These are phyloP conservation scores for Aspergillus clavatus DNA, from an alignment of 2,329 filamentous ascomycete species.

Conservation along the genomic window DNA sequence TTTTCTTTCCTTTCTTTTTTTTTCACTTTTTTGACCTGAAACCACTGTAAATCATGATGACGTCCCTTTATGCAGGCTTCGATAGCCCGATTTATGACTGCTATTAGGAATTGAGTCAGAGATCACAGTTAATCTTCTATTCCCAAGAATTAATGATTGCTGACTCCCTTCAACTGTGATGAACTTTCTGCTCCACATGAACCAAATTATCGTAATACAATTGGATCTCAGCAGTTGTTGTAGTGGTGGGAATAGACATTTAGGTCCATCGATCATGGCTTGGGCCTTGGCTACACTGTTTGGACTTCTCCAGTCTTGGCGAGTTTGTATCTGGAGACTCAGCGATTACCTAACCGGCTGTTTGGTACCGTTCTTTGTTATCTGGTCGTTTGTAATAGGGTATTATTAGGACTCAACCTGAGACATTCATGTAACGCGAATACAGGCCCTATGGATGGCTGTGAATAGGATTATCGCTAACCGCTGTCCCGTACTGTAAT, in stretches of 20 bases:
- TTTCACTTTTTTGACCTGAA: not conserved
- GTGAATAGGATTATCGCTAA: too few species aligned
- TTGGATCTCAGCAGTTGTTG: too few species aligned
- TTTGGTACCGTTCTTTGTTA: too few species aligned
- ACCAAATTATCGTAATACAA: too few species aligned
- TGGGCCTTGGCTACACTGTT: slow-evolving; percentile 2
- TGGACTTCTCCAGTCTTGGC: slow-evolving; percentile 18
- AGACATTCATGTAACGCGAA: too few species aligned
- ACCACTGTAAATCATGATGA: not conserved
- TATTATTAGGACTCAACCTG: too few species aligned
- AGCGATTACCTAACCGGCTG: not conserved
- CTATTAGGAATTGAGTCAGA: not conserved
- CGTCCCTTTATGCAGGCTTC: not conserved
- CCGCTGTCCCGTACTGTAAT: not conserved
- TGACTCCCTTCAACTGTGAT: not conserved
- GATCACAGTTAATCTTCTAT: not conserved
- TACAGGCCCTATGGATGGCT: too few species aligned
- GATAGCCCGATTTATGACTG: not conserved
- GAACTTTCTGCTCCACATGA: not conserved
- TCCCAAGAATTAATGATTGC: not conserved
- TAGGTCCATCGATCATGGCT: too few species aligned
- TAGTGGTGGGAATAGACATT: too few species aligned
- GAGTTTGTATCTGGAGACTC: slow-evolving; percentile 17
- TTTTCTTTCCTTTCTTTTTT: slow-evolving; percentile 6
- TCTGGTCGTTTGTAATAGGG: too few species aligned